Evolutionary conservation across 2,329 filamentous ascomycete species (phyloP).

Genomic region (Mycosphaerelloides madeirae): DNA sequence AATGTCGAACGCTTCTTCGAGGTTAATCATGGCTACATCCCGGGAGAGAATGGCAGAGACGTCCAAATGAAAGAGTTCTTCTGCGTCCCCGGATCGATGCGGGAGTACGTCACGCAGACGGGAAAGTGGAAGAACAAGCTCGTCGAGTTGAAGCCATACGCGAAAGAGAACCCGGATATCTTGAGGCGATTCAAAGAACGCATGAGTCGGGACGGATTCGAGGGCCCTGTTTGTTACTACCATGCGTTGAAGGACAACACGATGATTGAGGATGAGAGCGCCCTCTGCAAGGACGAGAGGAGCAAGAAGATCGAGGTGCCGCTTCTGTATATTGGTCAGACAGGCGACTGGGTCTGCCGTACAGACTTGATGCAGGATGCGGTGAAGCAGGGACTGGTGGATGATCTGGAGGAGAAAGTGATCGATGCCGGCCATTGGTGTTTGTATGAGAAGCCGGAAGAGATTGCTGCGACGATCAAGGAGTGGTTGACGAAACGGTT

Average conservation of each 20-base stretch:
- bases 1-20: conserved; percentile 25
- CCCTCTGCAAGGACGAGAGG: conserved; percentile 21
- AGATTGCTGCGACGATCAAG: conserved; percentile 19
- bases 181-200: conserved; percentile 33
- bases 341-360: conserved; percentile 26
- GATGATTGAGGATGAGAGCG: conserved; percentile 26
- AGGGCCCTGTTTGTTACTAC: conserved; percentile 38
- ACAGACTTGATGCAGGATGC: conserved; percentile 21
- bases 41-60: conserved; percentile 24
- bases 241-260: conserved; percentile 27
- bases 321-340: conserved; percentile 33
- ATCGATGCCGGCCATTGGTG: conserved; percentile 26
- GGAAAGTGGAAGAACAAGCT: conserved; percentile 18
- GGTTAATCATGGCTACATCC: conserved; percentile 23
- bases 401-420: conserved; percentile 19
- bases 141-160: conserved; percentile 33
- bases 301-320: conserved; percentile 27
- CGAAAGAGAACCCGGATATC: conserved; percentile 25
- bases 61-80: conserved; percentile 35
- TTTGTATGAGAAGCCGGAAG: conserved; percentile 27
- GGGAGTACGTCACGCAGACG: conserved; percentile 25
- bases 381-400: conserved; percentile 20
- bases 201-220: conserved; percentile 30
- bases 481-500: conserved; percentile 30
- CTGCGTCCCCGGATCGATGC: conserved; percentile 35